Evolutionary conservation across 345 rosid species (phyloP).

Genomic region (Corchorus olitorius): DNA sequence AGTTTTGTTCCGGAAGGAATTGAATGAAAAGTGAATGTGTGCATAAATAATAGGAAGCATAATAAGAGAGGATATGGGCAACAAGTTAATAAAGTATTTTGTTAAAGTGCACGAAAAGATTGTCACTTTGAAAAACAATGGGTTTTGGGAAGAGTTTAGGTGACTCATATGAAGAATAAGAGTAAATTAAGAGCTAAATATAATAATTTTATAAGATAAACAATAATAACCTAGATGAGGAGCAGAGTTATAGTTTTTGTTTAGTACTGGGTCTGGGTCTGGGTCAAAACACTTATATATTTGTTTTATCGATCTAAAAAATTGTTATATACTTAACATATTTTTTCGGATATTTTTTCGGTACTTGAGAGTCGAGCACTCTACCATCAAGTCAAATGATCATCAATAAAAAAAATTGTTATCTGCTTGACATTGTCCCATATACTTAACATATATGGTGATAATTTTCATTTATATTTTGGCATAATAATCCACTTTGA

Average conservation of each 20-base stretch:
- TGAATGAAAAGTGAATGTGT: constrained; percentile 1
- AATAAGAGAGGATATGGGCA: background rate
- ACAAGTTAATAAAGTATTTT: constrained; percentile 7
- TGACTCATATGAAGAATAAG: constrained; percentile 21
- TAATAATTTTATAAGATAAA: background rate
- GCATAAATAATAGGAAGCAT: constrained; percentile 6
- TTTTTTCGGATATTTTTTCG: too few relatives aligned
- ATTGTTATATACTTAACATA: too few relatives aligned
- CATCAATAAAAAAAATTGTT: too few relatives aligned
- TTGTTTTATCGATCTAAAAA: too few relatives aligned
- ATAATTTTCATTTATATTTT: background rate
- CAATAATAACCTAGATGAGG: too few relatives aligned
- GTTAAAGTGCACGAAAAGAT: constrained; percentile 21
- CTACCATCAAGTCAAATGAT: too few relatives aligned
- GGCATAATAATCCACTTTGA: background rate
- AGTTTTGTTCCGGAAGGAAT: background rate
- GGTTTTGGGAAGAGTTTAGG: constrained; percentile 16
- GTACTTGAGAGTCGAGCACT: too few relatives aligned
- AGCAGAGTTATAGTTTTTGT: too few relatives aligned
- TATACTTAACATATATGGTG: too few relatives aligned
- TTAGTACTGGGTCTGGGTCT: too few relatives aligned
- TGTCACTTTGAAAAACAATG: constrained; percentile 7
- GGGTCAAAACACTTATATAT: too few relatives aligned
- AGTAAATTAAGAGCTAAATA: background rate
- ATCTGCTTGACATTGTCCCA: too few relatives aligned